Conservation (phyloP, 768 basidiomycete species). For the Pleurotus pulmonarius region DNA sequence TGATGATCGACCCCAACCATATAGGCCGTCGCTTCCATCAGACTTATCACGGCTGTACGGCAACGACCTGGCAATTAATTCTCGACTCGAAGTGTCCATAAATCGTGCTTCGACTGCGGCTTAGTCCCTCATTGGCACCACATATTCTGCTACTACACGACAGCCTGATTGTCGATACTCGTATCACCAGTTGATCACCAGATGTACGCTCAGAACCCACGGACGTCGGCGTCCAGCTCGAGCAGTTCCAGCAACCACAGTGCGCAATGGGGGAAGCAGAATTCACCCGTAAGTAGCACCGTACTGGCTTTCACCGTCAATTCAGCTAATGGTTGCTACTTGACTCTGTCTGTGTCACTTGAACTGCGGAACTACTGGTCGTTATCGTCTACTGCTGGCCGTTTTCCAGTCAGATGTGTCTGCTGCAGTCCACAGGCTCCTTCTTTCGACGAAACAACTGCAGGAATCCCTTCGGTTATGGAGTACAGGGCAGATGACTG, state of each 20-base stretch:
- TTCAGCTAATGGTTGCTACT: not conserved
- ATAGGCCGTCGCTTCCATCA: not conserved
- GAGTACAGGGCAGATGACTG: slow-evolving; percentile 55
- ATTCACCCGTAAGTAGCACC: slow-evolving; percentile 1
- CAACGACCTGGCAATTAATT: not conserved
- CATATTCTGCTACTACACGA: not conserved
- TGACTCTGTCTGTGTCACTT: too few species aligned
- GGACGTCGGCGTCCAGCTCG: slow-evolving; percentile 5
- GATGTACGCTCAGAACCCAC: slow-evolving; percentile 4
- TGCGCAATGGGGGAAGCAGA: slow-evolving; percentile 6
- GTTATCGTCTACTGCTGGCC: not conserved
- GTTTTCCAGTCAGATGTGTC: slow-evolving; percentile 44
- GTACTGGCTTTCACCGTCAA: too few species aligned
- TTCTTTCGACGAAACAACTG: slow-evolving; percentile 80
- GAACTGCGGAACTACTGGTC: too few species aligned
- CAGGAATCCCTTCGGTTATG: slow-evolving; percentile 71
- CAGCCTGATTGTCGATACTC: not conserved
- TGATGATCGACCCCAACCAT: not conserved
- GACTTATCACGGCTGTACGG: not conserved
- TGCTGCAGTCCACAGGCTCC: slow-evolving; percentile 58
- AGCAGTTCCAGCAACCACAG: slow-evolving; percentile 8
- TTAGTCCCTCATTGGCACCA: not conserved
- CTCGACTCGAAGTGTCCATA: not conserved
- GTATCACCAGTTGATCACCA: not conserved
- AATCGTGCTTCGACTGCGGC: not conserved